A percentile compares a stretch with the other conserved stretches of the same genome.
Evolutionary conservation across 2,329 filamentous ascomycete genomes (phyloP).

Genomic region (Venturia asperata): DNA sequence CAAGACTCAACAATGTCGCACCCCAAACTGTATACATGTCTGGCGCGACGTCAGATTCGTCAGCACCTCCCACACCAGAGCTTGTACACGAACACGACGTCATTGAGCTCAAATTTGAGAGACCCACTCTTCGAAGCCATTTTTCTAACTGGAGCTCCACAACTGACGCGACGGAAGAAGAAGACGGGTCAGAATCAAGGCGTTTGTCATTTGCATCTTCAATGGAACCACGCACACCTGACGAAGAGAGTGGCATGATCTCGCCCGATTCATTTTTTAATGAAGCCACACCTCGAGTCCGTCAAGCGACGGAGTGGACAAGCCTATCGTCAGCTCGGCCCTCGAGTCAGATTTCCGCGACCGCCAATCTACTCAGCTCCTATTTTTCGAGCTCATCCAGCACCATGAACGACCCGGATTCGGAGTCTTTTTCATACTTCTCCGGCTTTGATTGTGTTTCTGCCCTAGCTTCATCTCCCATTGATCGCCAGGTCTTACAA

Average conservation of each 20-base stretch:
- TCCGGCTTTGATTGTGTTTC: slow-evolving; percentile 16
- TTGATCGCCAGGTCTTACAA: not conserved
- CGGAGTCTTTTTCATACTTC: slow-evolving; percentile 19
- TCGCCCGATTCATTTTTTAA: slow-evolving; percentile 18
- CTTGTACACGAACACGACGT: slow-evolving; percentile 11
- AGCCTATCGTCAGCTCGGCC: slow-evolving; percentile 9
- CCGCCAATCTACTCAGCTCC: not conserved
- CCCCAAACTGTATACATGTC: slow-evolving; percentile 8
- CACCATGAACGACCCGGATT: not conserved
- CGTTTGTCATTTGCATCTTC: slow-evolving; percentile 11
- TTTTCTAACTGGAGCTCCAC: slow-evolving; percentile 20
- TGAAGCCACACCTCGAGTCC: slow-evolving; percentile 16
- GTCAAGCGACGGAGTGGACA: slow-evolving; percentile 4
- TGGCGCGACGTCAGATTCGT: not conserved
- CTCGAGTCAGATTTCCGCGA: slow-evolving; percentile 10
- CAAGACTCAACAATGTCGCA: slow-evolving; percentile 10
- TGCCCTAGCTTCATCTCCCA: not conserved
- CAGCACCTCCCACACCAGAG: slow-evolving; percentile 14
- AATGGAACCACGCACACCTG: slow-evolving; percentile 17
- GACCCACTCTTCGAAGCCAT: slow-evolving; percentile 13
- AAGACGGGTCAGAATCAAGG: not conserved
- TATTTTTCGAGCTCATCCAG: not conserved
- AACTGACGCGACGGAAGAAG: not conserved
- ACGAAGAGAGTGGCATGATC: slow-evolving; percentile 14
- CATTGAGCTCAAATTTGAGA: not conserved